Conservation (phyloP, 768 basidiomycete species). For the Termitomyces sp. region DNA sequence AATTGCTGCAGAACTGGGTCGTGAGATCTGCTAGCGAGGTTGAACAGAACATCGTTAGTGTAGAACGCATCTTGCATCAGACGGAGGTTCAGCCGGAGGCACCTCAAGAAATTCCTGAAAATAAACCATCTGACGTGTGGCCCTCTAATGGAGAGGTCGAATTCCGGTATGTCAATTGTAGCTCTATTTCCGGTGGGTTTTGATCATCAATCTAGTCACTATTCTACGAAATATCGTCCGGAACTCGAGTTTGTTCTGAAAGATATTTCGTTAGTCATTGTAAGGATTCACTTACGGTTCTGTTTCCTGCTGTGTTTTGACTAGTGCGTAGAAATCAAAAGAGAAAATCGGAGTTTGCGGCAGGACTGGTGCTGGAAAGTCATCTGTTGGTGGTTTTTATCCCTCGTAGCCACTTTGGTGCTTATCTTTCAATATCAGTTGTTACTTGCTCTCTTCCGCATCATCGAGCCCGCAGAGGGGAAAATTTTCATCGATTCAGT, state of each 20-base stretch:
- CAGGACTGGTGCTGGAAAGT: conserved; percentile 78
- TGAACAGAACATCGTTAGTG: conserved; percentile 87
- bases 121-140: conserved; percentile 56
- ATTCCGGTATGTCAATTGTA: conserved; percentile 49
- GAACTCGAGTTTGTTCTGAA: conserved; percentile 80
- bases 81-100: conserved; percentile 71
- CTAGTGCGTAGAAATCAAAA: conserved; percentile 51
- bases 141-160: conserved; percentile 68
- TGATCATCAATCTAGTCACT: conserved; percentile 37
- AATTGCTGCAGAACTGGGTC: conserved; percentile 38
- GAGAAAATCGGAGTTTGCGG: conserved; percentile 92
- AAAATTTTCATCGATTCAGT: conserved; percentile 69
- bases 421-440: conserved; percentile 28
- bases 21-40: conserved; percentile 83
- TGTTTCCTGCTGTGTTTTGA: neutral
- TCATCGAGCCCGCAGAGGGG: conserved; percentile 66
- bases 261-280: conserved; percentile 66
- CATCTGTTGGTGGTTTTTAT: conserved; percentile 43
- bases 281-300: conserved; percentile 24
- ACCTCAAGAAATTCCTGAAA: conserved; percentile 59
- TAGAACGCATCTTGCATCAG: conserved; percentile 85
- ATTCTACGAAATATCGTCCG: conserved; percentile 75
- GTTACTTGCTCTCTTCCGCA: conserved; percentile 69
- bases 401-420: neutral
- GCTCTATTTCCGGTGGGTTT: neutral